A percentile compares a stretch with the other conserved stretches of the same genome.
phyloP scores from a whole-genome alignment of 2,329 filamentous ascomycete species.

The Xylariaceae sp. region DNA sequence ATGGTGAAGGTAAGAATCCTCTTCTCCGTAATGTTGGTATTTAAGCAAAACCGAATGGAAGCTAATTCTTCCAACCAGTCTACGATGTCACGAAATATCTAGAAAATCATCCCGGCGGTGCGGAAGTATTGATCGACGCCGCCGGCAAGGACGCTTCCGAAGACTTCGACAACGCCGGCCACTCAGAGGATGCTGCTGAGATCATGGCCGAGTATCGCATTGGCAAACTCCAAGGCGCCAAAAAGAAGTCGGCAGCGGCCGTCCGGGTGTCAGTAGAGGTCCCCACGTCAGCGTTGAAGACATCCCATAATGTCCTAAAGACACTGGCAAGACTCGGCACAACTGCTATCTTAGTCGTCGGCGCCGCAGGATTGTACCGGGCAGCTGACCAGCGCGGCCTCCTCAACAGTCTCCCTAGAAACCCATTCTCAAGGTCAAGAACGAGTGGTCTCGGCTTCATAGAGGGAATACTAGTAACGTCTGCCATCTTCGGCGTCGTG shows the following conservation, averaged over 20 bases:
- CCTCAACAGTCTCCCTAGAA: constrained; percentile 2
- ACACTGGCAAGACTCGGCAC: constrained; percentile 4
- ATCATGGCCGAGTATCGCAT: constrained; percentile 38
- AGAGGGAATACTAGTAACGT: constrained; percentile 36
- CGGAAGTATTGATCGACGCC: constrained; percentile 73
- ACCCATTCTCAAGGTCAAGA: constrained; percentile 3
- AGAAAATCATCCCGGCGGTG: constrained; percentile 65
- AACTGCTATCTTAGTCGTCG: constrained; percentile 6
- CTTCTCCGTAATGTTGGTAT: no score
- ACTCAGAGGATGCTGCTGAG: constrained; percentile 60
- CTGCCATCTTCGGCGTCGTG: constrained; percentile 30
- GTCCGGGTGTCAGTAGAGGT: constrained; percentile 19
- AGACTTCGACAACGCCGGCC: constrained; percentile 79
- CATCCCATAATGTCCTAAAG: constrained; percentile 3
- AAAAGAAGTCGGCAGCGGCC: constrained; percentile 19
- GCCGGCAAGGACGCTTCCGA: constrained; percentile 75
- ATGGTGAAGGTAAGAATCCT: constrained; percentile 45
- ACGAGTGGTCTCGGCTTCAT: constrained; percentile 31
- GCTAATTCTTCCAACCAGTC: constrained; percentile 35
- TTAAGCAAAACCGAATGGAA: neutral
- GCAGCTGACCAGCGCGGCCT: constrained; percentile 4
- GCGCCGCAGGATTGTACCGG: constrained; percentile 11
- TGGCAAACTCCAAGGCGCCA: constrained; percentile 35
- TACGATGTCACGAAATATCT: constrained; percentile 57
- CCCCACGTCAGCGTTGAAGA: constrained; percentile 5